Percentiles rank a stretch among this genome's conserved stretches.
Evolutionary conservation across 2,329 filamentous ascomycete genomes (phyloP).

Genomic region (Calonectria pauciramosa): DNA sequence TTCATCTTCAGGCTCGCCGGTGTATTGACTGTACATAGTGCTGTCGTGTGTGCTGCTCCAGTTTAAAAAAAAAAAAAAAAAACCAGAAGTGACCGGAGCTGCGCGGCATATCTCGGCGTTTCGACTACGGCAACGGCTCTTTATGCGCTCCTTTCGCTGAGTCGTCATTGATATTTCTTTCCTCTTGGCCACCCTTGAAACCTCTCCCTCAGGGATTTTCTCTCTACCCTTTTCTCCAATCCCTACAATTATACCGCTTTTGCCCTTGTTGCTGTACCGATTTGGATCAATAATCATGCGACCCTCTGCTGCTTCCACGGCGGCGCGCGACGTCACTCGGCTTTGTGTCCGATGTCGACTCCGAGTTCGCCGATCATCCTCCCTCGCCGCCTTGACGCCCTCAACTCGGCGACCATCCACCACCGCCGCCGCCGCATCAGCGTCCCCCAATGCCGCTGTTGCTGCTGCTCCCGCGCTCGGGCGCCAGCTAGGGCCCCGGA

Average conservation of each 20-base stretch:
- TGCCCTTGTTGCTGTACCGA: not conserved
- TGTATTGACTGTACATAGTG: not conserved
- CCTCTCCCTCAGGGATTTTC: not conserved
- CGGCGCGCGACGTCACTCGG: slow-evolving; percentile 47
- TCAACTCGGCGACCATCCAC: slow-evolving; percentile 30
- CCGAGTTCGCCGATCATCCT: slow-evolving; percentile 45
- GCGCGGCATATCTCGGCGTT: slow-evolving; percentile 16
- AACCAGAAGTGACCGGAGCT: not conserved
- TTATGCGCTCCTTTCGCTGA: not conserved
- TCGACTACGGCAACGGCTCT: not conserved
- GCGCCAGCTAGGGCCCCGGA: not conserved
- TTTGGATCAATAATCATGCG: slow-evolving; percentile 41
- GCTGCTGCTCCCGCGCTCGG: not conserved
- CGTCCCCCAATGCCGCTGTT: slow-evolving; percentile 21
- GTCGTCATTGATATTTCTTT: not conserved
- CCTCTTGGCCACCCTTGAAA: not conserved
- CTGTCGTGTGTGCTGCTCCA: slow-evolving; percentile 1
- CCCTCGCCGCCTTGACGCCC: slow-evolving; percentile 30
- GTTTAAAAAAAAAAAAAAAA: slow-evolving; percentile 10
- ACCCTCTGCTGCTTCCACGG: slow-evolving; percentile 38
- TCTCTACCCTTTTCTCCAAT: not conserved
- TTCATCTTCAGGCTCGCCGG: not conserved
- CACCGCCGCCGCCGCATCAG: not conserved
- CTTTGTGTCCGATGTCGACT: slow-evolving; percentile 52
- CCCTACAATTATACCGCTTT: not conserved